A percentile compares a stretch with the other conserved stretches of the same genome.
phyloP scores from a whole-genome alignment of 495 filamentous ascomycete genomes.

The Haplographium delicatum region DNA sequence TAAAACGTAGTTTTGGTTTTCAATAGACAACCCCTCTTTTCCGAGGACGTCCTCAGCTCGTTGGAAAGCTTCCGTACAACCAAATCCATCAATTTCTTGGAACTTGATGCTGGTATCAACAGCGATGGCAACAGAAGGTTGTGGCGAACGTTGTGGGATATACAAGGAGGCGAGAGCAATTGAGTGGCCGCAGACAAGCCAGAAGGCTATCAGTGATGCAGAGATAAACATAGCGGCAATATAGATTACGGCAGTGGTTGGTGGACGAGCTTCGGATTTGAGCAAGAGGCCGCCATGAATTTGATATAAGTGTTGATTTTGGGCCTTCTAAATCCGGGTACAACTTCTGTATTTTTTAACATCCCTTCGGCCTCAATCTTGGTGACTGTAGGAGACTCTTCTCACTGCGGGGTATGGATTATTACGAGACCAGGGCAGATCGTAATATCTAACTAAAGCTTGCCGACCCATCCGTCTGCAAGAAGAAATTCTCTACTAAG shows the following conservation, averaged over 20 bases:
- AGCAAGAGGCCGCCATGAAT: neutral
- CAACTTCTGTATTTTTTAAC: neutral
- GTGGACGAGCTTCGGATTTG: neutral
- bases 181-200: neutral
- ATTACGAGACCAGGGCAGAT: no score
- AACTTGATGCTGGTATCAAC: no score
- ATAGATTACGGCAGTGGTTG: neutral
- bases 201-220: neutral
- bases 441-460: no score
- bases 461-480: no score
- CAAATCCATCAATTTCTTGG: no score
- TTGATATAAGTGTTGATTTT: neutral
- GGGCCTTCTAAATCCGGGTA: neutral
- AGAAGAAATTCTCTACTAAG: no score
- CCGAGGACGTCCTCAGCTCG: no score
- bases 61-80: no score
- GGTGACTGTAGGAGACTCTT: neutral
- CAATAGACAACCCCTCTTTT: no score
- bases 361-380: neutral
- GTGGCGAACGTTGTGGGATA: no score
- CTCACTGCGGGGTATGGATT: no score
- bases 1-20: slow-evolving; percentile 33
- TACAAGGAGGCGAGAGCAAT: no score
- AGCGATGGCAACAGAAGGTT: neutral
- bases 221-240: neutral